These are phyloP conservation scores for Grosmannia clavigera DNA, from an alignment of 2,329 filamentous ascomycete genomes.

Conservation along the genomic window DNA sequence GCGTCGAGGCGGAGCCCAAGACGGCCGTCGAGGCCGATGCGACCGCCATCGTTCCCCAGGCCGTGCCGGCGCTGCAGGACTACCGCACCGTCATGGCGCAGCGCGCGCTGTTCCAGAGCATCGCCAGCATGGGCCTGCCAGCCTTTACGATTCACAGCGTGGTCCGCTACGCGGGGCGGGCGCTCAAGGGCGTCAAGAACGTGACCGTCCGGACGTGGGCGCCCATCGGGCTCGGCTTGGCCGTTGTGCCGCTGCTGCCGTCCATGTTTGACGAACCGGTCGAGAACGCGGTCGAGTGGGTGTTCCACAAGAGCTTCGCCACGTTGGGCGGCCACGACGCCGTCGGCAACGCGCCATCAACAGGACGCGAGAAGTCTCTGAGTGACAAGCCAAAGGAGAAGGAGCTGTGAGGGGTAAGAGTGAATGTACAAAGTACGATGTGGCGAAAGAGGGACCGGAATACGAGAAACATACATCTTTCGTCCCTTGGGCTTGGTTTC, in stretches of 20 bases:
- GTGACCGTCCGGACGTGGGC: constrained; percentile 66
- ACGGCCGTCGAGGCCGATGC: constrained; percentile 14
- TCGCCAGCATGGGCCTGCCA: constrained; percentile 89
- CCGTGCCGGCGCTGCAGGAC: constrained; percentile 66
- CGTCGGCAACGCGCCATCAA: constrained; percentile 42
- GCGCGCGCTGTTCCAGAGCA: constrained; percentile 74
- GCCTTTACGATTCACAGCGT: constrained; percentile 91
- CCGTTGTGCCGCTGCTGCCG: constrained; percentile 72
- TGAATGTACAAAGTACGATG: neutral
- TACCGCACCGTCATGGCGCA: constrained; percentile 86
- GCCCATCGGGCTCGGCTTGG: constrained; percentile 73
- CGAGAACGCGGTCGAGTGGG: constrained; percentile 81
- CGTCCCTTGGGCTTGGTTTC: neutral
- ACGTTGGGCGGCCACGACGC: constrained; percentile 50
- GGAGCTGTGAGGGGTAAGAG: constrained; percentile 20
- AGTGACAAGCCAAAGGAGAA: constrained; percentile 27
- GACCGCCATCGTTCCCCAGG: constrained; percentile 21
- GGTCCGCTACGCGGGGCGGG: constrained; percentile 75
- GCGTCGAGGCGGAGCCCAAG: constrained; percentile 18
- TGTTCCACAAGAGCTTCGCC: constrained; percentile 73
- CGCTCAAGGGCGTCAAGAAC: constrained; percentile 76
- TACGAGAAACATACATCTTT: too few species aligned
- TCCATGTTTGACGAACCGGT: constrained; percentile 84
- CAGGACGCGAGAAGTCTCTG: constrained; percentile 37
- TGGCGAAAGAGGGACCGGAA: neutral